Evolutionary conservation across 1,139 yeast species (phyloP).

Genomic region (Candida tropicalis): DNA sequence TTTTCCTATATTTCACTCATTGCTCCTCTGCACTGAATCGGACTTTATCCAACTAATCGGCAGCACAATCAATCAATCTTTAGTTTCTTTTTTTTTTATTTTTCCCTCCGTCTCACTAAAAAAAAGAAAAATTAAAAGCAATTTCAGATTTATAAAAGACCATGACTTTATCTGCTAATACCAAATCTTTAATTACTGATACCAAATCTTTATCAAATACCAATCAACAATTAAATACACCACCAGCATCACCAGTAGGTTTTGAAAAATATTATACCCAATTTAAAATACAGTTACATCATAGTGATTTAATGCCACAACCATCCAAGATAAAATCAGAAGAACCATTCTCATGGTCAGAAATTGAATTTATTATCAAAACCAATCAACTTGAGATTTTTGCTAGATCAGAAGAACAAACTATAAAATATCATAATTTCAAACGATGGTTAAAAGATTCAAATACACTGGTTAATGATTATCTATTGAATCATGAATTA

Average conservation of each 20-base stretch:
- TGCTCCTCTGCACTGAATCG: no score
- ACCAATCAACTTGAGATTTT: constrained; percentile 40
- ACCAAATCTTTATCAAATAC: not conserved
- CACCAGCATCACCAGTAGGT: constrained; percentile 14
- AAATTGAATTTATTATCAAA: constrained; percentile 31
- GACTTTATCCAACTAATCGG: no score
- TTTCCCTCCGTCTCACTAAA: not conserved
- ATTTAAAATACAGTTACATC: constrained; percentile 19
- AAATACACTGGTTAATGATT: constrained; percentile 36
- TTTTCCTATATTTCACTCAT: not conserved
- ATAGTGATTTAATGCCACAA: constrained; percentile 42
- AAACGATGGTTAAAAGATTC: constrained; percentile 32
- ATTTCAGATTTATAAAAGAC: not conserved
- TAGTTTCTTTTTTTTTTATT: no score
- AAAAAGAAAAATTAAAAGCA: constrained; percentile 2
- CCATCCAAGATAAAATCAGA: constrained; percentile 37
- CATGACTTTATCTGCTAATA: constrained; percentile 5
- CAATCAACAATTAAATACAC: constrained; percentile 13
- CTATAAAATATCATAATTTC: constrained; percentile 36
- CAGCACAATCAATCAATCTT: no score
- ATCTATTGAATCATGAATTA: constrained; percentile 37
- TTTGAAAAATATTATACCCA: constrained; percentile 11
- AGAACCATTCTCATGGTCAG: constrained; percentile 38
- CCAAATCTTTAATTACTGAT: not conserved
- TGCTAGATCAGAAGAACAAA: constrained; percentile 40